phyloP scores from a whole-genome alignment of 495 filamentous ascomycete species.

The Xylaria bambusicola region DNA sequence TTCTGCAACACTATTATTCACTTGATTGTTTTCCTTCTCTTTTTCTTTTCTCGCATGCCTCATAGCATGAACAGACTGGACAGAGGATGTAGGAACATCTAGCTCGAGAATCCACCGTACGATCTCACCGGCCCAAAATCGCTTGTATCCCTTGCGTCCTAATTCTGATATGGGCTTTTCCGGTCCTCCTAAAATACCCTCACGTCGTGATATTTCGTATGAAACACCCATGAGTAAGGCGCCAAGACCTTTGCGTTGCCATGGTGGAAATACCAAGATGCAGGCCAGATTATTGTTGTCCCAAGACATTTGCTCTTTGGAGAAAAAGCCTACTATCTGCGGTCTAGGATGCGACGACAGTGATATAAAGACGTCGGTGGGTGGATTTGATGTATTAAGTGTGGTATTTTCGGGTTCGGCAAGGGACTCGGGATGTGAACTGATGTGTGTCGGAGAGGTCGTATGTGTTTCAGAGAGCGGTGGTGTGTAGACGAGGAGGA shows the following conservation, averaged over 20 bases:
- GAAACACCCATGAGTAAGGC: constrained; percentile 89
- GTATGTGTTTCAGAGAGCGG: constrained; percentile 36
- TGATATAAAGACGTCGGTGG: neutral
- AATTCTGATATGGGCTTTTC: constrained; percentile 90
- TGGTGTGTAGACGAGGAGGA: constrained; percentile 72
- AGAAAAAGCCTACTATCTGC: constrained; percentile 91
- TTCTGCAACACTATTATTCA: neutral
- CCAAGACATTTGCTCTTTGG: constrained; percentile 98
- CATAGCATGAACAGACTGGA: neutral
- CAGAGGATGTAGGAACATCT: constrained; percentile 15
- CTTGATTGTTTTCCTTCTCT: constrained; percentile 10
- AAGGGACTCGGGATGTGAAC: neutral
- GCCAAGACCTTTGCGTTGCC: constrained; percentile 86
- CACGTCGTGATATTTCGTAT: constrained; percentile 86
- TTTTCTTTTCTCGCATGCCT: constrained; percentile 21
- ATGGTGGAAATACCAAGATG: constrained; percentile 94
- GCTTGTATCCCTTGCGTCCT: constrained; percentile 74
- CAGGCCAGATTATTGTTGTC: constrained; percentile 98
- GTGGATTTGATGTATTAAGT: neutral
- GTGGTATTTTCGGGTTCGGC: neutral
- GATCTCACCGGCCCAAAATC: constrained; percentile 83
- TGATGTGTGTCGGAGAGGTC: constrained; percentile 5
- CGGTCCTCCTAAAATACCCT: constrained; percentile 84
- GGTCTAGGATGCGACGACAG: constrained; percentile 21
- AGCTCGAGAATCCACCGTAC: constrained; percentile 63